Percentiles rank a stretch among this genome's conserved stretches.
phyloP scores from a whole-genome alignment of 306 rosid genomes.

The Astragalus membranaceus region DNA sequence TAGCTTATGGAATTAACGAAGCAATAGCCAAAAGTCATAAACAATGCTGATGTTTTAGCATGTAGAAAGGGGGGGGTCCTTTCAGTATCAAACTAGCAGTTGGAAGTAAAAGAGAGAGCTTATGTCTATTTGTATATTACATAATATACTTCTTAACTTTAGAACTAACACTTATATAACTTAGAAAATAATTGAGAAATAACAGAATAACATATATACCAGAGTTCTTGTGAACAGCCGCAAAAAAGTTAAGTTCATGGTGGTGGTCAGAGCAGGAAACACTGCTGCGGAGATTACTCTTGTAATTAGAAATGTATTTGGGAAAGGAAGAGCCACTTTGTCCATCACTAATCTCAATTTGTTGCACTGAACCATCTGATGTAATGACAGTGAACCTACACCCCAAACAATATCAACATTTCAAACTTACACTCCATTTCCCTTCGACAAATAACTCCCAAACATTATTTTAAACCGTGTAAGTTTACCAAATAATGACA shows the following conservation, averaged over 20 bases:
- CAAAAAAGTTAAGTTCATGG: constrained; percentile 59
- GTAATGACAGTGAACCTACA: constrained; percentile 72
- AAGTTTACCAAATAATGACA: constrained; percentile 8
- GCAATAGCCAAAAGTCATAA: constrained; percentile 13
- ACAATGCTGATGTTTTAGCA: constrained; percentile 10
- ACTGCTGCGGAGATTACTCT: constrained; percentile 35
- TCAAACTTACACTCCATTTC: constrained; percentile 17
- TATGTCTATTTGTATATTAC: neutral
- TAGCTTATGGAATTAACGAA: neutral
- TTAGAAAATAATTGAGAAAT: constrained; percentile 11
- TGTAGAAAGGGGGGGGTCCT: neutral
- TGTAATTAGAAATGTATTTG: constrained; percentile 33
- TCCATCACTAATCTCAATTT: constrained; percentile 61
- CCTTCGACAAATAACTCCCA: neutral
- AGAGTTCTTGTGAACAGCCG: constrained; percentile 42
- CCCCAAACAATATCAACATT: constrained; percentile 41
- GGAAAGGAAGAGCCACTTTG: constrained; percentile 48
- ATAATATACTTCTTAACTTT: neutral
- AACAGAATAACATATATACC: constrained; percentile 39
- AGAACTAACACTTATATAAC: neutral
- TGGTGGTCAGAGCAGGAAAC: constrained; percentile 52
- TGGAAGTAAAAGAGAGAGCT: constrained; percentile 14
- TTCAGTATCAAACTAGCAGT: neutral
- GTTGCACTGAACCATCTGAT: constrained; percentile 73
- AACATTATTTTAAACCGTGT: constrained; percentile 1